Conservation (phyloP, 2,329 filamentous ascomycete species). For the Sclerotinia borealis region DNA sequence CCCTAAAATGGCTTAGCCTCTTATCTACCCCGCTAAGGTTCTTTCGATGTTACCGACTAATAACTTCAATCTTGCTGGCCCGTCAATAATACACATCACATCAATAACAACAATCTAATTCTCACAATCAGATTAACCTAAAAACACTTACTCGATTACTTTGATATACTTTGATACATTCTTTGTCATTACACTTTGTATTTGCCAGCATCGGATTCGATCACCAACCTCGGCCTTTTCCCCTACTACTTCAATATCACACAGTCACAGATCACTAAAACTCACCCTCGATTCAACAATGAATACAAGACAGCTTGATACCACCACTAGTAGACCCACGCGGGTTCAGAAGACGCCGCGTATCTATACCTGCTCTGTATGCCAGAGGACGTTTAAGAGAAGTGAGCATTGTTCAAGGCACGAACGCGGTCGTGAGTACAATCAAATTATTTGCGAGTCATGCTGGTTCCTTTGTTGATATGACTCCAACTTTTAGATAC, state of each 20-base stretch:
- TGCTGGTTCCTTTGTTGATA: constrained; percentile 6
- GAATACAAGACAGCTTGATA: constrained; percentile 12
- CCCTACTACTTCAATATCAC: neutral
- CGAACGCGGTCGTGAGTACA: constrained; percentile 13
- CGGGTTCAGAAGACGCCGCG: constrained; percentile 10
- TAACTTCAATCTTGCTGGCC: neutral
- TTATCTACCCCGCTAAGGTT: constrained; percentile 10
- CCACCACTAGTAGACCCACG: neutral
- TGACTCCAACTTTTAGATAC: constrained; percentile 4
- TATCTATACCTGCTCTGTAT: constrained; percentile 13
- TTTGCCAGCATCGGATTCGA: neutral
- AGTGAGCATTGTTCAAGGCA: constrained; percentile 15
- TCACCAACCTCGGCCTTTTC: neutral
- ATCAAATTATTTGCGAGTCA: neutral
- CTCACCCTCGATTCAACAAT: constrained; percentile 3
- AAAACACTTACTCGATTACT: neutral
- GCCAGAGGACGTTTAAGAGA: constrained; percentile 7
- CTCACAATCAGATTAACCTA: neutral
- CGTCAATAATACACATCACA: neutral
- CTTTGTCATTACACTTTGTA: neutral
- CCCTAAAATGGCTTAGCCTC: neutral
- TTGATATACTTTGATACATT: neutral
- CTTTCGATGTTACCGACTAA: neutral
- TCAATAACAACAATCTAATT: neutral
- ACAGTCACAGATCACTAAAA: neutral